These are phyloP conservation scores for Globisporangium cylindrosporum DNA, from an alignment of 352 stramenopile genomes.

Conservation along the genomic window DNA sequence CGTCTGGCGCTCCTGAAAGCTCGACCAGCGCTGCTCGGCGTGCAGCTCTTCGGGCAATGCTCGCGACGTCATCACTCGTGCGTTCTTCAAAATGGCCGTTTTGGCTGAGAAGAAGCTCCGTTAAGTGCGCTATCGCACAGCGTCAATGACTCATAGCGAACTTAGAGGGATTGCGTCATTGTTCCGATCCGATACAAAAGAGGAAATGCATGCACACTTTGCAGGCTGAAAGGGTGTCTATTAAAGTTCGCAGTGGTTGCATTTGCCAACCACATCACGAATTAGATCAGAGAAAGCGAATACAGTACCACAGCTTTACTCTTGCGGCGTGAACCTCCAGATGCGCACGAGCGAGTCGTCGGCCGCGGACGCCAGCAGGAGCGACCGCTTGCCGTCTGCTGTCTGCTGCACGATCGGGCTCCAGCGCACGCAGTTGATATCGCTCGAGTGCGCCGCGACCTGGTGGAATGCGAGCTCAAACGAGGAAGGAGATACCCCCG, in stretches of 20 bases:
- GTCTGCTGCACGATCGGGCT: slow-evolving; percentile 29
- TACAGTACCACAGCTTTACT: not conserved
- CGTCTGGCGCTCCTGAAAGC: slow-evolving; percentile 34
- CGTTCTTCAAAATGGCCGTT: slow-evolving; percentile 3
- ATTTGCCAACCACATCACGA: not conserved
- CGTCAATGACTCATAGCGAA: not conserved
- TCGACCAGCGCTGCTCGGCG: slow-evolving; percentile 66
- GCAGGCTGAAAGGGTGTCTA: slow-evolving; percentile 10
- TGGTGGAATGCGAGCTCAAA: slow-evolving; percentile 75
- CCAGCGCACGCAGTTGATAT: slow-evolving; percentile 86
- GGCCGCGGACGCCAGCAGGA: slow-evolving; percentile 63
- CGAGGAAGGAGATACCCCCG: slow-evolving; percentile 15
- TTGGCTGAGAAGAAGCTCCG: not conserved
- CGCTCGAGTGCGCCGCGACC: slow-evolving; percentile 57
- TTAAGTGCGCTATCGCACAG: not conserved
- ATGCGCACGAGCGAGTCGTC: slow-evolving; percentile 67
- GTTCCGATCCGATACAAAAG: not conserved
- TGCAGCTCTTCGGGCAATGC: slow-evolving; percentile 45
- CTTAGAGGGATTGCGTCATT: not conserved
- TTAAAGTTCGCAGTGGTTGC: slow-evolving; percentile 5
- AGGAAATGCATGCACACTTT: not conserved
- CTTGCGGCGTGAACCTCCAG: slow-evolving; percentile 52
- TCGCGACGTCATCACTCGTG: not conserved
- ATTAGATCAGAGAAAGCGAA: not conserved
- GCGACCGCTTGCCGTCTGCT: slow-evolving; percentile 26